Base-by-base conservation (phyloP, 1,284 basidiomycete species). In the Irpex sp. region DNA sequence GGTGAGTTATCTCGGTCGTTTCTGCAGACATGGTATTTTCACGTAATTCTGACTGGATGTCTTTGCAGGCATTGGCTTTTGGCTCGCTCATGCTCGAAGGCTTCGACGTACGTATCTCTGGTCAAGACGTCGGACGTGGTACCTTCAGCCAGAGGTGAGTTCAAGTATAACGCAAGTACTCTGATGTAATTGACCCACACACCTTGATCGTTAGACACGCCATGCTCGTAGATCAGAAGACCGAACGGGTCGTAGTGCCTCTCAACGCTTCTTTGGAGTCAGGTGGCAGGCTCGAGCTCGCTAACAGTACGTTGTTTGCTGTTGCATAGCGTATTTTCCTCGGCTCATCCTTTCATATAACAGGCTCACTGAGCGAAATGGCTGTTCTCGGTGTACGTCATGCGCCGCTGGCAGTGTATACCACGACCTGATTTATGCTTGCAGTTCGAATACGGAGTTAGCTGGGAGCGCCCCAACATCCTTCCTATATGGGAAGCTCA, bases 401-500 rank as follows among this genome's bases (percentile, higher is more conserved):
- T 11, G 59, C 57, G 52, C 13, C 38, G 40, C 57, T 59, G 15
- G 11, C 69, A 47, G 3, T 38, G 37, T n/a, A 31, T 26, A 15
- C 57, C 58, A 62, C 68, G 26, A 7, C 15, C 59, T 62, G 40
- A 59, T 57, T 60, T 57, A 37, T 63, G 8, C 36, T 64, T 67
- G 49, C 72, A 92, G 82, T 96, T 96, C 67, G 94, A 96, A 73
- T 92, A 94, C 66, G 94, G 94, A 1, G 82, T 91, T 63, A 93
- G 91, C 69, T 95, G 93, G 91, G 92, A 94, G 73, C 80, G 85
- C 48, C 93, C 93, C 0, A 82, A 85, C 64, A 73, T 95, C 37
- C 76, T 96, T 58, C 86, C 92, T 0, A 92, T 96, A 52, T 96
- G 94, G 94, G 94, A 97, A 74, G 93, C 93, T 1, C 94, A 96